A percentile compares a stretch with the other conserved stretches of the same genome.
These are phyloP conservation scores for Evansstolkia leycettana DNA, from an alignment of 495 filamentous ascomycete species.

Conservation along the genomic window DNA sequence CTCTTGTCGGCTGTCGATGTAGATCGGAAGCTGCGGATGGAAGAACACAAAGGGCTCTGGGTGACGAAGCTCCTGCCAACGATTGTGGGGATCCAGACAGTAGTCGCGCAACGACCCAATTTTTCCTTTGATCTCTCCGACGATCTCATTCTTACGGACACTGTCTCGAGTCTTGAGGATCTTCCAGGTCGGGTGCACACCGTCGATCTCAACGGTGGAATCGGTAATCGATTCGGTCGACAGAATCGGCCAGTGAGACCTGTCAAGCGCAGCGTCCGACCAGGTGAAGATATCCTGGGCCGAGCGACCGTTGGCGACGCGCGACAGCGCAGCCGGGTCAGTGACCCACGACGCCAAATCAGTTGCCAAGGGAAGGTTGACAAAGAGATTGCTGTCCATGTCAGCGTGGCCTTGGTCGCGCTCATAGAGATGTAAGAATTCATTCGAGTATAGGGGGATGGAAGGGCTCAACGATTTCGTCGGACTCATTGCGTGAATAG, in stretches of 20 bases:
- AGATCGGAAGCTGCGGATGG: constrained; percentile 68
- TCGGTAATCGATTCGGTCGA: constrained; percentile 35
- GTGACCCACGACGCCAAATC: constrained; percentile 61
- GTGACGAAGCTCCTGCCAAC: constrained; percentile 63
- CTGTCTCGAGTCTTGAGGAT: constrained; percentile 51
- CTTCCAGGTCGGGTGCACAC: constrained; percentile 51
- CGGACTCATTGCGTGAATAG: constrained; percentile 37
- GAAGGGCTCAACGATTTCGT: constrained; percentile 35
- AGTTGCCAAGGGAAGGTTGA: constrained; percentile 53
- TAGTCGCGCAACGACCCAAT: constrained; percentile 73
- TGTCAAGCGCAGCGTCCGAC: constrained; percentile 40
- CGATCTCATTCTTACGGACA: constrained; percentile 51
- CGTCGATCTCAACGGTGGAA: constrained; percentile 25
- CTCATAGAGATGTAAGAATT: constrained; percentile 61
- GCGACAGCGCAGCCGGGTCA: constrained; percentile 39
- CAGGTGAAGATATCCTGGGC: constrained; percentile 37
- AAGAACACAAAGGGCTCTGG: constrained; percentile 82
- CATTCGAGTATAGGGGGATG: constrained; percentile 48
- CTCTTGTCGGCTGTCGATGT: constrained; percentile 79
- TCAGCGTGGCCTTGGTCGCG: constrained; percentile 38
- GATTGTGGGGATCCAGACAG: constrained; percentile 54
- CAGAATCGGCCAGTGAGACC: constrained; percentile 38
- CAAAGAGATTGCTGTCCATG: constrained; percentile 47
- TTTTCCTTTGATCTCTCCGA: constrained; percentile 80
- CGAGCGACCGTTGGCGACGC: constrained; percentile 27